Evolutionary conservation across 2,329 filamentous ascomycete species (phyloP), one percentile per base, ranked within the genome.

Genomic region (Fusarium sp.): DNA sequence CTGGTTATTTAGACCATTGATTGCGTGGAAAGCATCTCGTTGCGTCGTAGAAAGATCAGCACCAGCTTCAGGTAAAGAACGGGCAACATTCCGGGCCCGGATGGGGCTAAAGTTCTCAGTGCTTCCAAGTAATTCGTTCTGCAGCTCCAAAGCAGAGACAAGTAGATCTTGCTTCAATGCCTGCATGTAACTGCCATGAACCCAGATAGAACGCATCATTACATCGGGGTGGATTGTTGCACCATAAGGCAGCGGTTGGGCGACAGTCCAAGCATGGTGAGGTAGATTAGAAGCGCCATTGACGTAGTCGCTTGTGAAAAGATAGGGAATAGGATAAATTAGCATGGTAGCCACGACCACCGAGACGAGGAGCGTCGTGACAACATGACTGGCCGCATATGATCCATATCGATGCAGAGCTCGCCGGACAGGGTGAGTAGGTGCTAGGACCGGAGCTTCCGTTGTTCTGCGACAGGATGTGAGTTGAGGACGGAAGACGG

Each of bases 141-240:
- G 92, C 52, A 95, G 84, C 67, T 89, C 84, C 48, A 95, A 82
- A 11, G 91, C 91, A 45, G 87, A 86, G 32, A 87, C 82, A 46
- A 95, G 82, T 13, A 94, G 85, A 9, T 89, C 83, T 54, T 84
- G 84, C 52, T 92, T 84, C 38, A 95, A 84, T 13, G 92, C 92
- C 74, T 90, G 85, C 90, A 94, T 94, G 76, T 94, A 94, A 77
- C 87, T 91, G 67, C 91, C 92, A 75, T 94, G 92, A 18, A 95
- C 86, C 92, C 92, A 95, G 59, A 93, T 87, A 61, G 92, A 92
- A 71, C 92, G 91, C 88, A 95, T 92, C 59, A 92, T 88, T n/a
- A 95, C 89, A 77, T 95, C 92, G 6, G 90, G 86, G 56, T 84
- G 81, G 46, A 84, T 82, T 27, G 81, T 76, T 7, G 80, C 79